A percentile compares a stretch with the other conserved stretches of the same genome.
Evolutionary conservation across 495 filamentous ascomycete species (phyloP).

Genomic region (Xylaria flabelliformis): DNA sequence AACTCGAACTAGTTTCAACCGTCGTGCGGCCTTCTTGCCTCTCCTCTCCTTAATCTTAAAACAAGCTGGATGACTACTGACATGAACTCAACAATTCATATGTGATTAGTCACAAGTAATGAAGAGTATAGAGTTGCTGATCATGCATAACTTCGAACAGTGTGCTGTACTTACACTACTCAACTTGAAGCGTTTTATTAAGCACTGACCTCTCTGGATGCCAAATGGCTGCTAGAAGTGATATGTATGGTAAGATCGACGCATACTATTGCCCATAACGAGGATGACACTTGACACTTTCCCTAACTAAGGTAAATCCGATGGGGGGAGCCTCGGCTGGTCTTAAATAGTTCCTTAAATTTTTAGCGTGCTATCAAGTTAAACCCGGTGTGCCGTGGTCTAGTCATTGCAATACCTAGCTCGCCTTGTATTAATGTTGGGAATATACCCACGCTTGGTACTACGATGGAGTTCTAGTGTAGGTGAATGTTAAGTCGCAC

Average conservation of each 20-base stretch:
- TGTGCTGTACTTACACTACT: background rate
- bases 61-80: background rate
- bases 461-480: conserved; percentile 4
- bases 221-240: conserved; percentile 14
- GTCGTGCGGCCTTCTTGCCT: background rate
- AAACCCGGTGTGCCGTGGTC: conserved; percentile 1
- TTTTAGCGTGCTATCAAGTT: background rate
- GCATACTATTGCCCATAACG: background rate
- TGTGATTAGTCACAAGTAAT: background rate
- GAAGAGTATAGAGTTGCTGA: background rate
- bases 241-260: conserved; percentile 9
- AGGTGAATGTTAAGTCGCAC: background rate
- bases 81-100: background rate
- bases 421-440: conserved; percentile 2
- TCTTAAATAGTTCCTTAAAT: background rate
- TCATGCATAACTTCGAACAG: background rate
- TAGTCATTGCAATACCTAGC: background rate
- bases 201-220: background rate
- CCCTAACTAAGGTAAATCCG: conserved; percentile 6
- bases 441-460: conserved; percentile 6
- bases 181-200: conserved; percentile 2
- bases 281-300: conserved; percentile 24
- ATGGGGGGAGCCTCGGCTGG: conserved; percentile 16
- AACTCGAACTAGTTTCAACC: conserved; percentile 10
- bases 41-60: conserved; percentile 11